These are phyloP conservation scores for Ganoderma lingzhi DNA, from an alignment of 1,284 basidiomycete species.

Conservation along the genomic window DNA sequence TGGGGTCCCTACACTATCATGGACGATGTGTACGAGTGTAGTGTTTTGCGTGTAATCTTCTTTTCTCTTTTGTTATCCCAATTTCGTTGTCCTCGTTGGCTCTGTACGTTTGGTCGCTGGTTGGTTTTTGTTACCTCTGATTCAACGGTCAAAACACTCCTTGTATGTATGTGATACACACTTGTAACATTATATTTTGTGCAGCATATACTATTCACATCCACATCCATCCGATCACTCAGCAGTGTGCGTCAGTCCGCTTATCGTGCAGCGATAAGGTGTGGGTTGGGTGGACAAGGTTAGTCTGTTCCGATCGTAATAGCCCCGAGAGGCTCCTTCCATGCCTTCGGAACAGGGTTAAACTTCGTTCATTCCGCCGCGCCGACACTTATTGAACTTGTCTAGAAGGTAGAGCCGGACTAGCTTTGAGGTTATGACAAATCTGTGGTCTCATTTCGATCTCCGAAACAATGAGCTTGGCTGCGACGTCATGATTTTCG, in stretches of 20 bases:
- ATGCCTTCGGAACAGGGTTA: background rate
- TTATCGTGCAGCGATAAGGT: background rate
- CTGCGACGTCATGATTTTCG: background rate
- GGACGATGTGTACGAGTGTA: background rate
- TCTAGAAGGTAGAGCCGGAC: background rate
- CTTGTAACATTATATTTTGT: background rate
- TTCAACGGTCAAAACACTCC: background rate
- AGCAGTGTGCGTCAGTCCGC: background rate
- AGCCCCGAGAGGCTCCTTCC: background rate
- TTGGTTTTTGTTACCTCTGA: background rate
- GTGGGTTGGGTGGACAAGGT: background rate
- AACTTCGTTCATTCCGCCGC: background rate
- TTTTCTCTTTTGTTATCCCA: background rate
- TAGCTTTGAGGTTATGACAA: background rate
- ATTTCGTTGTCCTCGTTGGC: background rate
- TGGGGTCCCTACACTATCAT: background rate
- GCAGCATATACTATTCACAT: background rate
- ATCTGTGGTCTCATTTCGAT: background rate
- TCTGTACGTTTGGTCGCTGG: background rate
- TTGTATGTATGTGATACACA: background rate
- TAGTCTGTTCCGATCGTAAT: background rate
- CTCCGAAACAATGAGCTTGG: background rate
- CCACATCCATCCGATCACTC: background rate
- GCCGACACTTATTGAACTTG: background rate
- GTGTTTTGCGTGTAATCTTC: background rate